Percentiles rank a stretch among this genome's conserved stretches.
Conservation (phyloP, 805 yeast genomes). For the Candida coleopterorum region DNA sequence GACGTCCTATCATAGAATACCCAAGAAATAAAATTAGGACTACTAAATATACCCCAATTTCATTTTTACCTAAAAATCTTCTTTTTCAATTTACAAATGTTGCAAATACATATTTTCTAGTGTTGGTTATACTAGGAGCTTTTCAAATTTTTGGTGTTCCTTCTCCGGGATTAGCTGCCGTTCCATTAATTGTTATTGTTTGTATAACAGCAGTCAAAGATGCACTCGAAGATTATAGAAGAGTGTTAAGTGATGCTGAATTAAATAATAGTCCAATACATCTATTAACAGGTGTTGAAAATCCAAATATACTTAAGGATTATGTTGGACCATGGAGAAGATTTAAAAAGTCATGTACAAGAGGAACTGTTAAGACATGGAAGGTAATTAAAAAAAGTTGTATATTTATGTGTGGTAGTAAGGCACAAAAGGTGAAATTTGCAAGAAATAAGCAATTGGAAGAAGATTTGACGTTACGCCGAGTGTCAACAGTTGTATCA, state of each 20-base stretch:
- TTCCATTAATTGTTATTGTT: constrained; percentile 77
- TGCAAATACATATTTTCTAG: constrained; percentile 56
- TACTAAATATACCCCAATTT: constrained; percentile 56
- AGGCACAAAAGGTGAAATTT: constrained; percentile 20
- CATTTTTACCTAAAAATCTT: constrained; percentile 54
- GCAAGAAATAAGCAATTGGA: constrained; percentile 21
- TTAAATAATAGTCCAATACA: constrained; percentile 64
- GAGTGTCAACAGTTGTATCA: constrained; percentile 36
- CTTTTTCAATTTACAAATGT: constrained; percentile 52
- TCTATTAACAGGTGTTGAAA: constrained; percentile 47
- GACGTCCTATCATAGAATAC: constrained; percentile 33
- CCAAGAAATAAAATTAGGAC: constrained; percentile 59
- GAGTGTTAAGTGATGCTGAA: constrained; percentile 61
- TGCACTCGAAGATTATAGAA: constrained; percentile 70
- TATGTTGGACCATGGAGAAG: constrained; percentile 60
- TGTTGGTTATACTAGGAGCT: constrained; percentile 50
- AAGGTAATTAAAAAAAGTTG: constrained; percentile 17
- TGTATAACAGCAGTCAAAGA: constrained; percentile 70
- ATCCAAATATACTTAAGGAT: constrained; percentile 54
- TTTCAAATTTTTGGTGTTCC: constrained; percentile 71
- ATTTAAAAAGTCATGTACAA: constrained; percentile 57
- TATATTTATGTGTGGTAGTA: constrained; percentile 23
- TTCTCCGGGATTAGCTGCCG: constrained; percentile 70
- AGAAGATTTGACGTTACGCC: constrained; percentile 25
- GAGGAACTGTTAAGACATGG: constrained; percentile 14